Evolutionary conservation across 306 rosid species (phyloP), one percentile per base, ranked within the genome.

Genomic region (Boehmeria nivea): DNA sequence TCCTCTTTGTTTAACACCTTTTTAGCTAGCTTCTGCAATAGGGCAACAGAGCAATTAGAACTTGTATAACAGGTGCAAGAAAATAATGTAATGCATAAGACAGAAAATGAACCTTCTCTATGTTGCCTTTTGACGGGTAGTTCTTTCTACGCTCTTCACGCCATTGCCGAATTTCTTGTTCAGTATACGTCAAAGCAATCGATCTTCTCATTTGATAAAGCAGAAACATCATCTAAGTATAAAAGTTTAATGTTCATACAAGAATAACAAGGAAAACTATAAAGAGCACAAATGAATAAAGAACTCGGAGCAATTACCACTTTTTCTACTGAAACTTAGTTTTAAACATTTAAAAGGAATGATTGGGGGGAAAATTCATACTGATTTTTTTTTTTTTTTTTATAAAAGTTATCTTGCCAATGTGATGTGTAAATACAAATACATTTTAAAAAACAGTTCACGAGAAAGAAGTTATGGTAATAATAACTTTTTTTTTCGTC

Each of bases 151-250:
- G 83, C 26, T 86, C 87, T 65, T 91, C 89, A 66, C 93, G 85
- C 99, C 99, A 91, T 67, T 71, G 81, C 60, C 51, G 72, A 54
- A 87, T 76, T 81, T 91, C 99, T 77, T 69, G 82, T 62, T 82
- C 83, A 15, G 96, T 39, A 57, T 82, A 91, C 54, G 61, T 69
- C 59, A 60, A 52, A 40, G 58, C 33, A 51, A 60, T 65, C 33
- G 83, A 51, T 67, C 96, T 91, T 58, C 50, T 59, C 69, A 63
- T 69, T 47, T 47, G 53, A 64, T 11, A 40, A 67, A 56, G 8
- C 45, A 51, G 4, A 27, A 17, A 69, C 40, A 14, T 53, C 15
- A 6, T 65, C 66, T 58, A 70, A 40, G n/a, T 26, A 67, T 38
- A 14, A 1, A 40, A 40, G 17, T 5, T 40, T 40, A 40, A 40